Percentiles rank a stretch among this genome's conserved stretches.
phyloP scores from a whole-genome alignment of 2,329 filamentous ascomycete genomes.

The Sarocladiaceae sp. region DNA sequence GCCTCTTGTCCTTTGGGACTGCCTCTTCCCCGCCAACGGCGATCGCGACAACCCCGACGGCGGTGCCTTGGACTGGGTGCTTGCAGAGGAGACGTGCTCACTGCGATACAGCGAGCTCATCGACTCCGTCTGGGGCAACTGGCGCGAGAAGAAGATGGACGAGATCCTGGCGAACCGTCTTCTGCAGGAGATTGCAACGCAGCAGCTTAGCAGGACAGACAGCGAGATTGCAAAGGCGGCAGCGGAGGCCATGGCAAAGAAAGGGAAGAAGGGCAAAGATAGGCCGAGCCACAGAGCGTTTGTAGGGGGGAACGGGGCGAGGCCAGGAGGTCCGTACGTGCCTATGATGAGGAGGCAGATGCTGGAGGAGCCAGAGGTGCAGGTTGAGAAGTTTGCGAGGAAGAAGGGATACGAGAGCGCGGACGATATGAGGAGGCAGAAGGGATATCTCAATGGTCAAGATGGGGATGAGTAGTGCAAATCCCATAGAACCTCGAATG shows the following conservation, averaged over 20 bases:
- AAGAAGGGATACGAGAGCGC: conserved; percentile 50
- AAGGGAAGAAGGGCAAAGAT: conserved; percentile 20
- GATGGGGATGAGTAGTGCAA: conserved; percentile 7
- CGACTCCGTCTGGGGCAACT: conserved; percentile 73
- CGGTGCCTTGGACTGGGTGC: conserved; percentile 61
- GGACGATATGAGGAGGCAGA: conserved; percentile 38
- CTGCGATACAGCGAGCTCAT: conserved; percentile 50
- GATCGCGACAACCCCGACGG: not conserved
- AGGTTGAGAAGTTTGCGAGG: conserved; percentile 56
- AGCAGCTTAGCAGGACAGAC: conserved; percentile 15
- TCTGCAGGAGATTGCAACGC: conserved; percentile 46
- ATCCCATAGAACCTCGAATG: no score
- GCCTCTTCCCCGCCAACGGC: conserved; percentile 61
- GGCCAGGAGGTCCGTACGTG: conserved; percentile 46
- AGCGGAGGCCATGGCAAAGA: not conserved
- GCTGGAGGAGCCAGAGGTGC: conserved; percentile 44
- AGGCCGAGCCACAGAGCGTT: conserved; percentile 33
- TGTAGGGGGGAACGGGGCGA: conserved; percentile 48
- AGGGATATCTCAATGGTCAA: conserved; percentile 1
- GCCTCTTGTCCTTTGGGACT: conserved; percentile 93
- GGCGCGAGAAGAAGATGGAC: conserved; percentile 82
- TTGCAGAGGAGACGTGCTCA: conserved; percentile 64
- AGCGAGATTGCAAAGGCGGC: not conserved
- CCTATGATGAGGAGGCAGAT: conserved; percentile 46
- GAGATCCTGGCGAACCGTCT: conserved; percentile 75